These are phyloP conservation scores for Xylariaceae sp. DNA, from an alignment of 2,329 filamentous ascomycete species.

Conservation along the genomic window DNA sequence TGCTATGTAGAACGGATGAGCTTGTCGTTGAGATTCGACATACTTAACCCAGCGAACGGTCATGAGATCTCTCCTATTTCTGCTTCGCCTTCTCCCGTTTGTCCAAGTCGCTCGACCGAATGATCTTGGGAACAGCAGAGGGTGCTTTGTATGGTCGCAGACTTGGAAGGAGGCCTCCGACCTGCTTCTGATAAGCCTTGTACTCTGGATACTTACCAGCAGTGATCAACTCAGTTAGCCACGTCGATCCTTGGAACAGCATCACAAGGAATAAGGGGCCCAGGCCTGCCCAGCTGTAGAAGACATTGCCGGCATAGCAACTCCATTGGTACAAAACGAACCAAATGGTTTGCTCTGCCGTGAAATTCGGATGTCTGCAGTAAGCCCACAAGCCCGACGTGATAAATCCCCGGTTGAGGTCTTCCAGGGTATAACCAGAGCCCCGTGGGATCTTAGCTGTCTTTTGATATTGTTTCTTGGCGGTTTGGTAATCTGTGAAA, in stretches of 20 bases:
- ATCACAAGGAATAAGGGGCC: constrained; percentile 66
- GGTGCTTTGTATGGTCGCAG: constrained; percentile 41
- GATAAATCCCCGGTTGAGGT: constrained; percentile 86
- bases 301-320: constrained; percentile 64
- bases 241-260: constrained; percentile 85
- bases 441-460: constrained; percentile 63
- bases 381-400: constrained; percentile 80
- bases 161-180: constrained; percentile 77
- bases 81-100: constrained; percentile 42
- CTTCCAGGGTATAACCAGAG: constrained; percentile 60
- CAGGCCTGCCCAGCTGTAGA: constrained; percentile 72
- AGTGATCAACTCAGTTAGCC: constrained; percentile 78
- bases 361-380: constrained; percentile 91
- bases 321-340: constrained; percentile 82
- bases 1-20: neutral
- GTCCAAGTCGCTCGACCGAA: constrained; percentile 47
- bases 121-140: constrained; percentile 39
- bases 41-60: neutral
- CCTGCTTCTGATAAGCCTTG: constrained; percentile 70
- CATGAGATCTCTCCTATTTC: constrained; percentile 26
- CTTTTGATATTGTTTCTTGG: constrained; percentile 70
- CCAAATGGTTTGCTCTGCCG: constrained; percentile 89
- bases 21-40: neutral
- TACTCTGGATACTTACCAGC: constrained; percentile 85
- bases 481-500: constrained; percentile 64